phyloP scores from a whole-genome alignment of 2,329 filamentous ascomycete species.

The Arthrobotrys musiformis region DNA sequence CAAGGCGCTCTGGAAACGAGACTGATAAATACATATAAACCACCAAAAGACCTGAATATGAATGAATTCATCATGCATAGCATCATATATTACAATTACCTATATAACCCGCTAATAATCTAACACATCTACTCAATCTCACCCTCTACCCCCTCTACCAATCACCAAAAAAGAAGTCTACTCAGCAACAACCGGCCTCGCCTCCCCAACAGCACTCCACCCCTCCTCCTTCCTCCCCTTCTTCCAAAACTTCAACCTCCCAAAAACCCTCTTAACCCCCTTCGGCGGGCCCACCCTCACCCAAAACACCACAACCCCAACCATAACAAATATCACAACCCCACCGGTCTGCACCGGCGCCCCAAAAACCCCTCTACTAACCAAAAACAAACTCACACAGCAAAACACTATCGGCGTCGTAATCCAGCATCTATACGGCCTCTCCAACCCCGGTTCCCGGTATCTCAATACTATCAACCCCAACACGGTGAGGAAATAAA shows the following conservation, averaged over 20 bases:
- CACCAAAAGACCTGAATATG: no score
- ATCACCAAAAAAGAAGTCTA: neutral
- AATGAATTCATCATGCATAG: no score
- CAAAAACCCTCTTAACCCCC: conserved; percentile 65
- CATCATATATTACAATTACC: neutral
- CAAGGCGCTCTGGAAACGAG: no score
- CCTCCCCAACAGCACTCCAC: conserved; percentile 71
- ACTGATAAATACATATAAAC: no score
- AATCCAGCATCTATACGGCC: conserved; percentile 96
- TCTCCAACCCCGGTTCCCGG: conserved; percentile 83
- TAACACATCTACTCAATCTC: neutral
- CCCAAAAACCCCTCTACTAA: conserved; percentile 88
- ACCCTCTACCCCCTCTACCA: no score
- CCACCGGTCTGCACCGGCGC: conserved; percentile 89
- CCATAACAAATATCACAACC: conserved; percentile 84
- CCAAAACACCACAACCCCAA: conserved; percentile 87
- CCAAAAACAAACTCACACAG: conserved; percentile 92
- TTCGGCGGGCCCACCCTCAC: conserved; percentile 74
- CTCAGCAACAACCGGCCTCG: conserved; percentile 65
- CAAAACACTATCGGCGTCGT: conserved; percentile 97
- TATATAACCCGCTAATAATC: neutral
- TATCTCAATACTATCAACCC: conserved; percentile 91
- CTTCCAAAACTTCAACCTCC: conserved; percentile 67
- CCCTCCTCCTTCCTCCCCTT: conserved; percentile 69
- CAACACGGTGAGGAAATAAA: conserved; percentile 95